These are phyloP conservation scores for Acorus calamus DNA, from an alignment of 106 monocot genomes.

Conservation along the genomic window DNA sequence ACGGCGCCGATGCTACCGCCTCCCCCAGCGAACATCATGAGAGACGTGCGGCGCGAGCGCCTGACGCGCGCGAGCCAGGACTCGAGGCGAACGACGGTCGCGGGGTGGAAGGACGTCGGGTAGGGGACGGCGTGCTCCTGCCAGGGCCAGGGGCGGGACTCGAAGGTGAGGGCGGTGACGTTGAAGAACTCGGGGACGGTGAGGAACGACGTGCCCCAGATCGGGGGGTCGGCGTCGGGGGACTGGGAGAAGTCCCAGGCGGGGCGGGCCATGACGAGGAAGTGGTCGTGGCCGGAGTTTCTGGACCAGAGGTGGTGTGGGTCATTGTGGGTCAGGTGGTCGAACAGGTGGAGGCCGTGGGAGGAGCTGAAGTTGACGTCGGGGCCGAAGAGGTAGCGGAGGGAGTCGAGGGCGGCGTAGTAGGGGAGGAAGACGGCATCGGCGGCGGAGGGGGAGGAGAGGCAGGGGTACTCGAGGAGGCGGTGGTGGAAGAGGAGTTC, in stretches of 20 bases:
- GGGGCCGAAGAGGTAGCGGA: conserved; percentile 36
- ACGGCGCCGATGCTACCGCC: conserved; percentile 26
- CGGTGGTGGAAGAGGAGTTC: conserved; percentile 86
- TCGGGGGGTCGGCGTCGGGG: conserved; percentile 22
- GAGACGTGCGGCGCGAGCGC: conserved; percentile 25
- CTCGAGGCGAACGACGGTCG: conserved; percentile 43
- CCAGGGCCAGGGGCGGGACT: conserved; percentile 67
- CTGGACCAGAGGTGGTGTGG: conserved; percentile 30
- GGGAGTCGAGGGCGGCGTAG: conserved; percentile 46
- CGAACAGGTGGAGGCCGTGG: conserved; percentile 49
- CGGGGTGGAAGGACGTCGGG: conserved; percentile 81
- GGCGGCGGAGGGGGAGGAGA: conserved; percentile 42
- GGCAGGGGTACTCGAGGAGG: conserved; percentile 67
- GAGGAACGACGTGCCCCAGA: conserved; percentile 86
- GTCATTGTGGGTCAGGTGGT: conserved; percentile 18
- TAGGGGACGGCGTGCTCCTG: conserved; percentile 90
- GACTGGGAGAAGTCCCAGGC: conserved; percentile 81
- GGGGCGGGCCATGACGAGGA: conserved; percentile 50
- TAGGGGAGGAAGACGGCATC: conserved; percentile 79
- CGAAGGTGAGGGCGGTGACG: conserved; percentile 54
- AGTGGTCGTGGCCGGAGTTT: conserved; percentile 57
- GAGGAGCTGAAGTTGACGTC: conserved; percentile 26
- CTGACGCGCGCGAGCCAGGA: conserved; percentile 58
- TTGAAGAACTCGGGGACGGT: conserved; percentile 48
- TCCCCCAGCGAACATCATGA: conserved; percentile 73